Conservation (phyloP, 2,329 filamentous ascomycete species). For the Apiospora sp. region DNA sequence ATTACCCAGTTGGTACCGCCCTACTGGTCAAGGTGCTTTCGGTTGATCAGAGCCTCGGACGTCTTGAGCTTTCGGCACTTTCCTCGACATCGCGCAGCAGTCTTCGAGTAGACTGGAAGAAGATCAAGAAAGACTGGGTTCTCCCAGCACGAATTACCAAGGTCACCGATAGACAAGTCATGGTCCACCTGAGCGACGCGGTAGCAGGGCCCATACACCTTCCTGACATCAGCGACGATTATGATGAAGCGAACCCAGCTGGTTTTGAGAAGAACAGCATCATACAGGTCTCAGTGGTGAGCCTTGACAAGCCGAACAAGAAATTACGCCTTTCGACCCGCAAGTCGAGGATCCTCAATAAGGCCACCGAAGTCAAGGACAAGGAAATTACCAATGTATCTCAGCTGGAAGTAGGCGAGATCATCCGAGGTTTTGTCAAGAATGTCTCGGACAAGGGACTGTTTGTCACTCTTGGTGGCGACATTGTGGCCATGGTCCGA, state of each 20-base stretch:
- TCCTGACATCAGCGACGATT: conserved; percentile 87
- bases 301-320: conserved; percentile 85
- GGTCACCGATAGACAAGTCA: conserved; percentile 80
- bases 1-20: conserved; percentile 91
- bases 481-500: conserved; percentile 82
- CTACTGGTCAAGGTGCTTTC: conserved; percentile 80
- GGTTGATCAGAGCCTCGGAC: conserved; percentile 76
- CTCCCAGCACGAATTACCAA: conserved; percentile 86
- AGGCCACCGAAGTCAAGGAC: conserved; percentile 81
- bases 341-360: conserved; percentile 89
- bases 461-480: conserved; percentile 83
- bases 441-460: conserved; percentile 89
- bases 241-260: conserved; percentile 77
- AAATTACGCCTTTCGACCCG: conserved; percentile 81
- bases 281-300: conserved; percentile 84
- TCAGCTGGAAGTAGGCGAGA: conserved; percentile 78
- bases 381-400: conserved; percentile 75
- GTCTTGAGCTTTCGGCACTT: conserved; percentile 83
- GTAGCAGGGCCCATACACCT: conserved; percentile 83
- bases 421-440: conserved; percentile 91
- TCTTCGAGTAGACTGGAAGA: conserved; percentile 66
- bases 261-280: conserved; percentile 85
- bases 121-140: conserved; percentile 80
- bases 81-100: conserved; percentile 64
- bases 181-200: conserved; percentile 84